These are phyloP conservation scores for Gracilaria caudata DNA, from an alignment of 23 red algal species.

Conservation along the genomic window DNA sequence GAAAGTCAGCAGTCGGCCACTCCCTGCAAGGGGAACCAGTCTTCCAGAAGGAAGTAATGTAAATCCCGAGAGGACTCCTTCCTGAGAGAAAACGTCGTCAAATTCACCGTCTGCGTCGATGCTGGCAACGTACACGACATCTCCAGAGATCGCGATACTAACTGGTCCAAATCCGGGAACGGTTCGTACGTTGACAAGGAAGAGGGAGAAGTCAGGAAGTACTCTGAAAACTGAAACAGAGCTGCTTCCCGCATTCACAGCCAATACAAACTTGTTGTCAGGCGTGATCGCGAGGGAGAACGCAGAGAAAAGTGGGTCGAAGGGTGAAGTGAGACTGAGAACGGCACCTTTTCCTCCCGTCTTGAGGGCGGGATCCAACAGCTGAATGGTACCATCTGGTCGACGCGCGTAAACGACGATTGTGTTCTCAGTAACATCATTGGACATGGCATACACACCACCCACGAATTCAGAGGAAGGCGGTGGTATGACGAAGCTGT, in stretches of 20 bases:
- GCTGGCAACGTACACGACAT: constrained; percentile 30
- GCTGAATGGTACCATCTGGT: constrained; percentile 11
- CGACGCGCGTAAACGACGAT: constrained; percentile 40
- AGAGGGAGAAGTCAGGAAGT: constrained; percentile 32
- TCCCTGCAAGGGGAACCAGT: neutral
- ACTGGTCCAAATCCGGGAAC: constrained; percentile 29
- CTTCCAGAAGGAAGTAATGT: neutral
- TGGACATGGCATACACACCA: no score
- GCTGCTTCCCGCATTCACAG: constrained; percentile 47
- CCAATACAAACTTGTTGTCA: constrained; percentile 23
- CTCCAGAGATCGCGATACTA: constrained; percentile 4
- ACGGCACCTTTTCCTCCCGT: constrained; percentile 38
- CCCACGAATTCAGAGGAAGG: no score
- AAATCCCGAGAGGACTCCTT: constrained; percentile 27
- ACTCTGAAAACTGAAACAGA: constrained; percentile 43
- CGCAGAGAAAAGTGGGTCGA: constrained; percentile 43
- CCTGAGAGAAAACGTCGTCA: neutral
- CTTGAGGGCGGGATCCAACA: constrained; percentile 12
- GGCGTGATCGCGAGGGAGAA: constrained; percentile 16
- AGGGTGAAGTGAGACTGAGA: neutral
- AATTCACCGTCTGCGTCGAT: constrained; percentile 36
- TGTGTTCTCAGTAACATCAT: no score
- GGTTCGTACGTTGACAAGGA: neutral
- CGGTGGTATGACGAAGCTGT: neutral
- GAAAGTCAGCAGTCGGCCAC: constrained; percentile 2